These are phyloP conservation scores for Harringtonia lauricola DNA, from an alignment of 2,329 filamentous ascomycete species.

Conservation along the genomic window DNA sequence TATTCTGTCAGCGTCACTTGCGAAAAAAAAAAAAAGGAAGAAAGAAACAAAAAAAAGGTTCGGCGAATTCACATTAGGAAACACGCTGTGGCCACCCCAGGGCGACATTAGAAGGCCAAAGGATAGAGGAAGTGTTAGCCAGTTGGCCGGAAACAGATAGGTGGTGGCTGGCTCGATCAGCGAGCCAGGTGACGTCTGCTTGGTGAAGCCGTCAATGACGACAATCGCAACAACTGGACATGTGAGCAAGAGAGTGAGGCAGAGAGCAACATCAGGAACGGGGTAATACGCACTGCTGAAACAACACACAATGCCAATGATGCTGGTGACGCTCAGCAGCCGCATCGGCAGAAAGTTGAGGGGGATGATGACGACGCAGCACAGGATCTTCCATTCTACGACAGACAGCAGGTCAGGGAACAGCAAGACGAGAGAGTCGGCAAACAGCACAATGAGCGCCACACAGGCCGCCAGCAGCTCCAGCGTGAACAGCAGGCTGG, in stretches of 20 bases:
- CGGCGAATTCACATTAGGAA: conserved; percentile 60
- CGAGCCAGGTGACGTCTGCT: conserved; percentile 68
- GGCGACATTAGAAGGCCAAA: conserved; percentile 82
- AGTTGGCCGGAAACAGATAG: conserved; percentile 74
- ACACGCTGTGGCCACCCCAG: conserved; percentile 55
- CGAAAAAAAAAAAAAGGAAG: neutral
- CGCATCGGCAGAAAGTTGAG: conserved; percentile 78
- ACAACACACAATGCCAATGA: conserved; percentile 84
- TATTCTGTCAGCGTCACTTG: conserved; percentile 12
- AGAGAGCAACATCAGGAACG: neutral
- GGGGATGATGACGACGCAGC: conserved; percentile 66
- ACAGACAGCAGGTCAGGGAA: conserved; percentile 58
- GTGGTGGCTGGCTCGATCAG: conserved; percentile 70
- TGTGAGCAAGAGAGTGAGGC: neutral
- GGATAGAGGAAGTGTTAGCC: conserved; percentile 76
- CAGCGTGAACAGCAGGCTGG: conserved; percentile 76
- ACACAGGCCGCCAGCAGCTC: conserved; percentile 85
- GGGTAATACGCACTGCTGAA: conserved; percentile 60
- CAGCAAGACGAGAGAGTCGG: conserved; percentile 72
- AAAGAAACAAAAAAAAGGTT: too few relatives aligned
- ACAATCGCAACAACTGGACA: conserved; percentile 70
- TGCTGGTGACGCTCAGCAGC: conserved; percentile 78
- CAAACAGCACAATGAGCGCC: conserved; percentile 83
- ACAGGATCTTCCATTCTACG: conserved; percentile 74
- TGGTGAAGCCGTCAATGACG: conserved; percentile 76